Evolutionary conservation across 2,329 filamentous ascomycete species (phyloP).

Genomic region (Fusarium pseudograminearum): DNA sequence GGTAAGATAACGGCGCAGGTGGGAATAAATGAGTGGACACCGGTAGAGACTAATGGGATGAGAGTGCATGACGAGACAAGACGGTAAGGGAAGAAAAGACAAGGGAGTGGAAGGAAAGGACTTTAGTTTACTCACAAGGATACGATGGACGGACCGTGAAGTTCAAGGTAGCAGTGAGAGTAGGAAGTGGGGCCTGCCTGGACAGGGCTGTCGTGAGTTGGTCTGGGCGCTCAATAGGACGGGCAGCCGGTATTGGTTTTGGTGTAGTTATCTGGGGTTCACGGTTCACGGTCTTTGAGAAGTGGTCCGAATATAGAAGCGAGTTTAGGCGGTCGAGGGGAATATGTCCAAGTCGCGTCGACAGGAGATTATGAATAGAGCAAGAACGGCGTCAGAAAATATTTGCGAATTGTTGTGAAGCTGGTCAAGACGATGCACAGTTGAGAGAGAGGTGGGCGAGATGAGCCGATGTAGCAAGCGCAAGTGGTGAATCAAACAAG

Average conservation of each 20-base stretch:
- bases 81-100: constrained; percentile 34
- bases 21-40: constrained; percentile 43
- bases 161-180: constrained; percentile 43
- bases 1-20: constrained; percentile 38
- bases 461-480: constrained; percentile 22
- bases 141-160: constrained; percentile 41
- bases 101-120: constrained; percentile 36
- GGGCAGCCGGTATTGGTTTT: constrained; percentile 25
- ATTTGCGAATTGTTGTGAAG: constrained; percentile 12
- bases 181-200: constrained; percentile 41
- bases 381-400: background rate
- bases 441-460: background rate
- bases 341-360: constrained; percentile 35
- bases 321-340: constrained; percentile 33
- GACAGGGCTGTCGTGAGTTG: constrained; percentile 47
- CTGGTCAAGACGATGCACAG: constrained; percentile 4
- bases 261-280: constrained; percentile 34
- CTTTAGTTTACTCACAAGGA: constrained; percentile 39
- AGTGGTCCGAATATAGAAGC: constrained; percentile 39
- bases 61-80: constrained; percentile 47
- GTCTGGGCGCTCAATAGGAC: constrained; percentile 44
- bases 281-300: constrained; percentile 30
- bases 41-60: constrained; percentile 43
- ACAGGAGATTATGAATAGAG: constrained; percentile 13
- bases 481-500: constrained; percentile 28